These are phyloP conservation scores for Medakamo hakoo DNA, from an alignment of 139 green algal species.

Conservation along the genomic window DNA sequence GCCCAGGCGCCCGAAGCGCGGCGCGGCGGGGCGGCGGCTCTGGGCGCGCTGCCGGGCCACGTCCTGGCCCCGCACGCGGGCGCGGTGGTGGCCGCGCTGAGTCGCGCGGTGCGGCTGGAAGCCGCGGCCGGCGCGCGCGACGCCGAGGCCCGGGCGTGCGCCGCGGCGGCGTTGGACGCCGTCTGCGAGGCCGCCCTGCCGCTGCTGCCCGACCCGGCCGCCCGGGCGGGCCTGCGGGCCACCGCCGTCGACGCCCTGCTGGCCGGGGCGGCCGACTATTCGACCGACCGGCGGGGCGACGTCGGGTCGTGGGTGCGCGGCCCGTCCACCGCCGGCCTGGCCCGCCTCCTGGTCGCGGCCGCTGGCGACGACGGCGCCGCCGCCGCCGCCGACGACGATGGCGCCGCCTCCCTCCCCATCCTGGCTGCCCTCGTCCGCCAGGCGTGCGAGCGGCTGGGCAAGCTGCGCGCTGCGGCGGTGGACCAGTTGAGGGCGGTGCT, in stretches of 20 bases:
- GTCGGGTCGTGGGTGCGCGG: slow-evolving; percentile 88
- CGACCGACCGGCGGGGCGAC: slow-evolving; percentile 83
- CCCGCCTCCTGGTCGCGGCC: slow-evolving; percentile 5
- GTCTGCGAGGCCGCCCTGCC: slow-evolving; percentile 34
- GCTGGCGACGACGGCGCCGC: not conserved
- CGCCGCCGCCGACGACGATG: not conserved
- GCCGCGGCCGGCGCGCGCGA: slow-evolving; percentile 4
- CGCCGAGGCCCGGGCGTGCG: slow-evolving; percentile 9
- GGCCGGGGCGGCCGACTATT: slow-evolving; percentile 70
- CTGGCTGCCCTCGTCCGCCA: slow-evolving; percentile 49
- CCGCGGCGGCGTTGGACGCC: slow-evolving; percentile 18
- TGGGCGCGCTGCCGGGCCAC: slow-evolving; percentile 8
- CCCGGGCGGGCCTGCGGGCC: slow-evolving; percentile 10
- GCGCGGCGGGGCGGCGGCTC: slow-evolving; percentile 12
- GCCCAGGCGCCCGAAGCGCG: slow-evolving; percentile 1
- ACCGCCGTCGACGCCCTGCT: slow-evolving; percentile 27
- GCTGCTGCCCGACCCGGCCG: slow-evolving; percentile 22
- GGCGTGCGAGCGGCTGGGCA: slow-evolving; percentile 65
- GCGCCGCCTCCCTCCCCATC: not conserved
- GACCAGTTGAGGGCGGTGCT: slow-evolving; percentile 16
- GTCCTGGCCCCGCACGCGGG: not conserved
- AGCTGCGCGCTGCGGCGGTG: slow-evolving; percentile 36
- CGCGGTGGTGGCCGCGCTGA: not conserved
- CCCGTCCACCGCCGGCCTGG: slow-evolving; percentile 52
- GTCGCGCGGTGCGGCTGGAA: not conserved